These are phyloP conservation scores for Colletotrichum karsti DNA, from an alignment of 2,329 filamentous ascomycete species.

Conservation along the genomic window DNA sequence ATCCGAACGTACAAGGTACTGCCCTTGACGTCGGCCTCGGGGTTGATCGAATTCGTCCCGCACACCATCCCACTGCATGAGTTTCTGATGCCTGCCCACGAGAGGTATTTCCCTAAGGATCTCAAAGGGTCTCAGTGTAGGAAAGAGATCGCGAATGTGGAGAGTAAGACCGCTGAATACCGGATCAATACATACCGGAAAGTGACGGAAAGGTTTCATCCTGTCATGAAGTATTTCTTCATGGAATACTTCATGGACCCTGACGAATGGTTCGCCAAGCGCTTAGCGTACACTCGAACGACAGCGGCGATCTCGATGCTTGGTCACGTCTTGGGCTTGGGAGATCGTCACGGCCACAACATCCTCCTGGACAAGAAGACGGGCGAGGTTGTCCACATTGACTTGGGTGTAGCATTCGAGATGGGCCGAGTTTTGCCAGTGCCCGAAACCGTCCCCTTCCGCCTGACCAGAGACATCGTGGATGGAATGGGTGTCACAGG, in stretches of 20 bases:
- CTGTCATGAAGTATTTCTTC: constrained; percentile 96
- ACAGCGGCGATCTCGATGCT: constrained; percentile 96
- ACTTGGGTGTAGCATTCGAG: constrained; percentile 96
- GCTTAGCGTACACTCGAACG: constrained; percentile 90
- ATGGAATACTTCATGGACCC: constrained; percentile 94
- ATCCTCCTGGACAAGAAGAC: constrained; percentile 90
- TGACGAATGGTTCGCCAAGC: constrained; percentile 92
- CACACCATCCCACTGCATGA: constrained; percentile 93
- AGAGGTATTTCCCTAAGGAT: constrained; percentile 85
- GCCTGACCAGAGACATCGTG: constrained; percentile 91
- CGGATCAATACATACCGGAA: constrained; percentile 80
- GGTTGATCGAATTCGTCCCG: constrained; percentile 96
- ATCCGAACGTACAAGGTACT: constrained; percentile 98
- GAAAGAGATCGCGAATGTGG: constrained; percentile 79
- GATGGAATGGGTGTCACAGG: constrained; percentile 97
- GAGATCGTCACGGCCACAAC: constrained; percentile 95
- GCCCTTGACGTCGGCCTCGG: constrained; percentile 83
- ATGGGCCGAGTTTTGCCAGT: constrained; percentile 94
- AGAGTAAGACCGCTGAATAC: constrained; percentile 73
- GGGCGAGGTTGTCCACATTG: constrained; percentile 96
- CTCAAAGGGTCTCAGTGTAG: constrained; percentile 80
- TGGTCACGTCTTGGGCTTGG: constrained; percentile 90
- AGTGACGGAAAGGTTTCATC: constrained; percentile 84
- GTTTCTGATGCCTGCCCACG: constrained; percentile 90
- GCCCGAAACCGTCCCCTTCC: constrained; percentile 95